Conservation (phyloP, 768 basidiomycete species). For the Termitomyces heimii region DNA sequence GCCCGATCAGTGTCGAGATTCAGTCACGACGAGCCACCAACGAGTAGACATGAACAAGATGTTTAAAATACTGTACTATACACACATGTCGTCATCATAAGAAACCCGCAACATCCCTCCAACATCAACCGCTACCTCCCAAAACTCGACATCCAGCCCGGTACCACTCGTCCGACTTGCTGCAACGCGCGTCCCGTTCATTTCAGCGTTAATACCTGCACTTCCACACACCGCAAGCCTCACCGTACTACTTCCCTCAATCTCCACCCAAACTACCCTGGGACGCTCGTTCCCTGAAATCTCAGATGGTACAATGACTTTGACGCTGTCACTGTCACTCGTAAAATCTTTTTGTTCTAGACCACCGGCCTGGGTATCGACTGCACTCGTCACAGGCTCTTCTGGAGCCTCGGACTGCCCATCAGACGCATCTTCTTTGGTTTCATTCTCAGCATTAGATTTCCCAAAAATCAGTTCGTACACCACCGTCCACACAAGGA, state of each 20-base stretch:
- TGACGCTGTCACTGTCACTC: background rate
- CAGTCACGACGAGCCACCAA: background rate
- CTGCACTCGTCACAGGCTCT: too few relatives aligned
- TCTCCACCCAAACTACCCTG: conserved; percentile 13
- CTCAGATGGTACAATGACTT: background rate
- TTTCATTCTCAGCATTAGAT: background rate
- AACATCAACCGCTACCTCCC: conserved; percentile 16
- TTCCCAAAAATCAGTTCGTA: conserved; percentile 7
- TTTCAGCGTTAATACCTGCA: conserved; percentile 16
- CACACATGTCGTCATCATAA: background rate
- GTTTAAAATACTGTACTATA: background rate
- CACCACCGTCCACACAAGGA: background rate
- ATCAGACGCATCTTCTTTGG: background rate
- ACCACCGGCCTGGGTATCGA: background rate
- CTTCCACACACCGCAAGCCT: conserved; percentile 13
- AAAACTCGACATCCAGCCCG: conserved; percentile 10
- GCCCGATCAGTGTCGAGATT: conserved; percentile 37
- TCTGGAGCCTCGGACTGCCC: background rate
- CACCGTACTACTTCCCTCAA: conserved; percentile 8
- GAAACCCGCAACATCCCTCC: conserved; percentile 21
- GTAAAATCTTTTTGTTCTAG: too few relatives aligned
- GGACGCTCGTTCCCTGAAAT: background rate
- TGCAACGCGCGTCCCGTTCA: conserved; percentile 20
- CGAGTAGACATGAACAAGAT: conserved; percentile 14
- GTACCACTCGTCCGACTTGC: conserved; percentile 9